Percentiles rank a stretch among this genome's conserved stretches.
Evolutionary conservation across 305 asterid genomes (phyloP).

Genomic region (Coffea humblotiana): DNA sequence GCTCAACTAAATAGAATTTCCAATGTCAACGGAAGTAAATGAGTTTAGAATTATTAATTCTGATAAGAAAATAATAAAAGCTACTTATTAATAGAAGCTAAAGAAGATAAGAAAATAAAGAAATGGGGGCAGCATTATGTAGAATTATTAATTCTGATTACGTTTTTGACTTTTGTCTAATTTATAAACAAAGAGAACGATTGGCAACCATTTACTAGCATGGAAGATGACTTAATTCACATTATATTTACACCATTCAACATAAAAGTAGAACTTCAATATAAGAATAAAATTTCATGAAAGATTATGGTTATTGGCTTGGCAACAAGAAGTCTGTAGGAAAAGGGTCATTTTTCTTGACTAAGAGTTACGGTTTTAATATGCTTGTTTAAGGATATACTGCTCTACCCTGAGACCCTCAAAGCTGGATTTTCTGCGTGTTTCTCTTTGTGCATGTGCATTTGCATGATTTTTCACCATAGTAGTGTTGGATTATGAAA

Average conservation of each 20-base stretch:
- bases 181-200: neutral
- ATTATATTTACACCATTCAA: neutral
- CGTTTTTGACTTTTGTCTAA: neutral
- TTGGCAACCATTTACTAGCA: neutral
- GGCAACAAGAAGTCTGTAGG: neutral
- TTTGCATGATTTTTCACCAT: neutral
- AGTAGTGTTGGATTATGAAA: neutral
- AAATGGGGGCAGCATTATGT: neutral
- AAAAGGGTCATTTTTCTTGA: neutral
- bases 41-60: no score
- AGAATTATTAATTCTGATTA: neutral
- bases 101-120: neutral
- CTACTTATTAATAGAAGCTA: neutral
- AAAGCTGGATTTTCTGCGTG: neutral
- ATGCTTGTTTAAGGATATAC: neutral
- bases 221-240: neutral
- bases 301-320: neutral
- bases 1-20: neutral
- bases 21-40: neutral
- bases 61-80: no score
- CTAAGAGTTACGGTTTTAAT: neutral
- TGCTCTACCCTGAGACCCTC: neutral
- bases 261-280: neutral
- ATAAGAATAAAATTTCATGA: neutral
- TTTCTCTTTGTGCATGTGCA: neutral